Evolutionary conservation across 2,329 filamentous ascomycete genomes (phyloP), one percentile per base, ranked within the genome.

Genomic region (Aspergillus texensis): DNA sequence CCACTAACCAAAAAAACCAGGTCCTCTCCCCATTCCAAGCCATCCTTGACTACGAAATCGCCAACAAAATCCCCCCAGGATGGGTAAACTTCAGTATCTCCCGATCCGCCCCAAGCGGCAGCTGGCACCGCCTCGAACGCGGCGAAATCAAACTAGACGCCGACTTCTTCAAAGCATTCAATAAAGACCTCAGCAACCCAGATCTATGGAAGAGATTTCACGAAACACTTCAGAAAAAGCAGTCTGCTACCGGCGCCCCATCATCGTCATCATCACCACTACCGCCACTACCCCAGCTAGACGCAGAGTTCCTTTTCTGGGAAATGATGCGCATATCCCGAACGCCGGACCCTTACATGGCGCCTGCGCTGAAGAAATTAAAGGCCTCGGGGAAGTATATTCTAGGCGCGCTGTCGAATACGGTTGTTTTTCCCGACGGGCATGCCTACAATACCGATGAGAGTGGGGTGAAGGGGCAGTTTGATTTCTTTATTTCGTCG

Each of bases 11-110:
- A 36, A 8, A 54, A 10, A 50, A 50, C 1, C 68, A 96, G 94
- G 93, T 97, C 60, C 83, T 91, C 28, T 97, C 93, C 1, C 95
- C 95, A 11, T 94, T 99, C 73, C 93, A 96, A 81, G 89, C 92
- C 2, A 98, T 99, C 71, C 84, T 96, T 62, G 91, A 96, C 79
- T 97, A 97, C 77, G 95, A 98, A 76, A 81, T 89, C 60, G 82
- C 85, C 64, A 83, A 91, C 62, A 84, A 85, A 46, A 94, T 98
- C 57, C 94, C 94, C 0, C 84, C 88, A 4, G 94, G 94, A 73
- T 98, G 93, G 89, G 85, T 98, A 71, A 98, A 98, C 82, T 90
- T 91, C 80, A 91, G 91, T 70, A 95, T 98, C 74, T 93, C 92
- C 58, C 86, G 86, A 70, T 89, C 90, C 3, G 87, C 89, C 0